Evolutionary conservation across 176 grass and related monocot species (phyloP).

Genomic region (Hordeum marinum): DNA sequence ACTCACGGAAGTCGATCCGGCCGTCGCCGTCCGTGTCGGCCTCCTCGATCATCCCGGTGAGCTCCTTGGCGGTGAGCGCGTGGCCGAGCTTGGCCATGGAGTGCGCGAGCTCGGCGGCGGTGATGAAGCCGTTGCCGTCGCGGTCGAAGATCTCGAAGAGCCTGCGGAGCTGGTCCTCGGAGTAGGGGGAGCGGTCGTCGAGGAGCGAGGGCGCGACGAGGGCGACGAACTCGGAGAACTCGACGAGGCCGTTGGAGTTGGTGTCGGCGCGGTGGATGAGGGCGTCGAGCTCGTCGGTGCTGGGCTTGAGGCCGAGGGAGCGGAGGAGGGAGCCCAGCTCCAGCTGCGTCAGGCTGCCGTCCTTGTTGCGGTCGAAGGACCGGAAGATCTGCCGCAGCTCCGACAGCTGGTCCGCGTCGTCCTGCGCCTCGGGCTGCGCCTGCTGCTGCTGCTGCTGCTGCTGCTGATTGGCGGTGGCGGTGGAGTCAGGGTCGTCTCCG

Average conservation of each 20-base stretch:
- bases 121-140: slow-evolving; percentile 93
- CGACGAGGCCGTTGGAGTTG: slow-evolving; percentile 83
- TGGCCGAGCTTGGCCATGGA: slow-evolving; percentile 90
- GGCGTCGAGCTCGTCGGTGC: slow-evolving; percentile 55
- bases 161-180: slow-evolving; percentile 68
- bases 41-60: slow-evolving; percentile 96
- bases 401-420: slow-evolving; percentile 55
- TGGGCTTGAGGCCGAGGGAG: slow-evolving; percentile 74
- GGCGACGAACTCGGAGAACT: slow-evolving; percentile 91
- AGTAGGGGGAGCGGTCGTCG: slow-evolving; percentile 60
- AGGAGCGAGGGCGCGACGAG: slow-evolving; percentile 76
- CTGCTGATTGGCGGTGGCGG: background rate
- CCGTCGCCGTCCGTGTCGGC: slow-evolving; percentile 89
- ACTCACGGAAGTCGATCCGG: slow-evolving; percentile 79
- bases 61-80: slow-evolving; percentile 79
- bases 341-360: slow-evolving; percentile 87
- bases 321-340: slow-evolving; percentile 84
- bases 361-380: slow-evolving; percentile 85
- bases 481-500: slow-evolving; percentile 14
- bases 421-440: slow-evolving; percentile 4
- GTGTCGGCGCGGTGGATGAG: slow-evolving; percentile 75
- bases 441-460: slow-evolving; percentile 6
- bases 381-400: slow-evolving; percentile 89
- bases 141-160: slow-evolving; percentile 82
- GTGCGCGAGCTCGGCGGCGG: slow-evolving; percentile 92